Evolutionary conservation across 2,329 filamentous ascomycete species (phyloP), one percentile per base, ranked within the genome.

Genomic region (Nectriaceae sp.): DNA sequence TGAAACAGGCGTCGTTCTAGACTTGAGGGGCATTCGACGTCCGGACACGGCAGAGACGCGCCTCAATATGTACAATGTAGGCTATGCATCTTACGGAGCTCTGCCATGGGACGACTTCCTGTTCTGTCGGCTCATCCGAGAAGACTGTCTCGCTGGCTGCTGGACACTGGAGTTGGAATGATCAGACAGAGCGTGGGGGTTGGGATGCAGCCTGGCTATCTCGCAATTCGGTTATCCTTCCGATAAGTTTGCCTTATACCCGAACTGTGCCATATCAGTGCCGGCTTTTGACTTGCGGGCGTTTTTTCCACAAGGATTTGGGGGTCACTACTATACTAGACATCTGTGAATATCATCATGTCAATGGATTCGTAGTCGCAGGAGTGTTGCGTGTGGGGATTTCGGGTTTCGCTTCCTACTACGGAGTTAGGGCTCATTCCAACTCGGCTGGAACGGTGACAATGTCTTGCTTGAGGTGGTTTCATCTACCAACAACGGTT

Each of bases 81-180:
- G n/a, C n/a, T n/a, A n/a, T n/a, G 8, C 26, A 29, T 29, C 21
- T 33, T 19, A 33, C 42, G 26, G 40, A 44, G 37, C 47, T 53
- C 44, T 18, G 33, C 40, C 37, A 41, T 48, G 51, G 51, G 40
- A 50, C 29, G 37, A 49, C 38, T 62, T 52, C 59, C 59, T 51
- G 49, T 59, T 50, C 57, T 15, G 55, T 54, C 44, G 21, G 33
- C 40, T 47, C 39, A 48, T 44, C 59, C 59, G 59, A 60, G 45
- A 43, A 20, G 46, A 37, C 38, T 37, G 44, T 38, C 39, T 42
- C 24, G 8, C 47, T 53, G 44, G 44, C 47, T 53, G 49, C 46
- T 39, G 36, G 45, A 22, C 41, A 45, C 51, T 44, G 46, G 40
- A 41, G 50, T 45, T 49, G 48, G 47, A 40, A 44, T 37, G 37